A percentile compares a stretch with the other conserved stretches of the same genome.
Conservation (phyloP, 495 filamentous ascomycete species). For the Rhizodiscina lignyota region DNA sequence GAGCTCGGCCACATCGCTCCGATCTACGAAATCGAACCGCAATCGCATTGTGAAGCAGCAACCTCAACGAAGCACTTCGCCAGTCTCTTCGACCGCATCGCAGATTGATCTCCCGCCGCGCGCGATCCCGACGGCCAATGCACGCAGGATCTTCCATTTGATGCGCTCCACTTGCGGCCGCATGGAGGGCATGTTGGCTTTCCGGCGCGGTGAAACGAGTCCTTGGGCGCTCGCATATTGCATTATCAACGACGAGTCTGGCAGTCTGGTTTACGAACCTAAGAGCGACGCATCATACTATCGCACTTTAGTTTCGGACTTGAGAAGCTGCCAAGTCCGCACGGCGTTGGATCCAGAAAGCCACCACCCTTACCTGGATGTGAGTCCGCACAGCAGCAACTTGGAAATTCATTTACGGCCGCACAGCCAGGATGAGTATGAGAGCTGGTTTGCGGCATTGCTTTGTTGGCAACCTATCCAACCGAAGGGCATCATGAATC, state of each 20-base stretch:
- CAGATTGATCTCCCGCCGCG: slow-evolving; percentile 19
- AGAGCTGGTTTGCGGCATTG: slow-evolving; percentile 83
- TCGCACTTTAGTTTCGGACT: slow-evolving; percentile 55
- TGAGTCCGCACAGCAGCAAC: slow-evolving; percentile 52
- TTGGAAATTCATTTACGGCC: slow-evolving; percentile 62
- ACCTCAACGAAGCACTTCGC: slow-evolving; percentile 7
- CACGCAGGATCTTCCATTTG: slow-evolving; percentile 43
- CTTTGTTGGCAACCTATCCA: slow-evolving; percentile 88
- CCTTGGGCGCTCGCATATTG: slow-evolving; percentile 45
- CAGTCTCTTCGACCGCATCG: slow-evolving; percentile 8
- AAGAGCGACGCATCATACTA: slow-evolving; percentile 38
- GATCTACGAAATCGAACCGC: slow-evolving; percentile 4
- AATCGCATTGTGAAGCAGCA: slow-evolving; percentile 11
- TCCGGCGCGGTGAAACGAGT: slow-evolving; percentile 34
- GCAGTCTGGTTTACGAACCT: slow-evolving; percentile 45
- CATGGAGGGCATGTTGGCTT: slow-evolving; percentile 55
- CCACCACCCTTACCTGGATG: slow-evolving; percentile 57
- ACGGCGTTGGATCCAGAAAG: slow-evolving; percentile 38
- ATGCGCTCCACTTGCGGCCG: slow-evolving; percentile 53
- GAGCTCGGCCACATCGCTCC: no score
- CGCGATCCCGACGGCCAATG: slow-evolving; percentile 42
- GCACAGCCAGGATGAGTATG: slow-evolving; percentile 55
- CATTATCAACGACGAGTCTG: slow-evolving; percentile 50
- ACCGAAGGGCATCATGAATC: slow-evolving; percentile 56
- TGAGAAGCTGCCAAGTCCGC: slow-evolving; percentile 72